Base-by-base conservation (phyloP, 2,329 filamentous ascomycete genomes). In the Paraphaeosphaeria minitans region DNA sequence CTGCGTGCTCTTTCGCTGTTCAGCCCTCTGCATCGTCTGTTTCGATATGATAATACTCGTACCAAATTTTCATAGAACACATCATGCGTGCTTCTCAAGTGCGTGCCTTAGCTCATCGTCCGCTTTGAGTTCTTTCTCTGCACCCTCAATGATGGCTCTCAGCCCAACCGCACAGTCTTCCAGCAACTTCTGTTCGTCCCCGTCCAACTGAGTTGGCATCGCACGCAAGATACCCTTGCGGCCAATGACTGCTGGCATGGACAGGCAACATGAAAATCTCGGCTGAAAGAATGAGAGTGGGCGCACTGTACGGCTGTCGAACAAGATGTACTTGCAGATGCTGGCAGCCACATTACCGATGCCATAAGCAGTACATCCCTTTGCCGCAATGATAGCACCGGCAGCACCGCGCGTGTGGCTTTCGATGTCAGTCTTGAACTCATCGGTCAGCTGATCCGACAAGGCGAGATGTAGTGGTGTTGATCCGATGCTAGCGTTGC, bases 291-390 rank as follows among this genome's bases (percentile, higher is more conserved):
- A 81, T 53, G 82, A 84, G 45, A 85, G 63, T 0, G 81, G 80
- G 2, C 78, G 70, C 19, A 84, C 77, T 39, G 80, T 78, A 10
- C 76, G 75, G 56, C 79, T 75, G 64, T 85, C 82, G 47, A 77
- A 78, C 13, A 84, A 66, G 14, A 85, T 82, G 13, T 82, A 81
- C 57, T 79, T 77, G 69, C 82, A 84, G 55, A 85, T 81, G 43
- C 74, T 78, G 1, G 79, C 75, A 2, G 81, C 76, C 4, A 83
- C 75, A 29, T 81, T 79, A 9, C 79, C 82, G 47, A 84, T 81
- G 12, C 83, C 83, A 62, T 80, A 84, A 0, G 81, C 77, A 0
- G 80, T 84, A 29, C 81, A 78, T 0, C 82, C 82, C 68, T 85
- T 85, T 12, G 78, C 76, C 21, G 77, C 72, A 47, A 84, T 79